Percentiles rank a stretch among this genome's conserved stretches.
Conservation (phyloP, 164 flowering plant species). For the Macadamia integrifolia region DNA sequence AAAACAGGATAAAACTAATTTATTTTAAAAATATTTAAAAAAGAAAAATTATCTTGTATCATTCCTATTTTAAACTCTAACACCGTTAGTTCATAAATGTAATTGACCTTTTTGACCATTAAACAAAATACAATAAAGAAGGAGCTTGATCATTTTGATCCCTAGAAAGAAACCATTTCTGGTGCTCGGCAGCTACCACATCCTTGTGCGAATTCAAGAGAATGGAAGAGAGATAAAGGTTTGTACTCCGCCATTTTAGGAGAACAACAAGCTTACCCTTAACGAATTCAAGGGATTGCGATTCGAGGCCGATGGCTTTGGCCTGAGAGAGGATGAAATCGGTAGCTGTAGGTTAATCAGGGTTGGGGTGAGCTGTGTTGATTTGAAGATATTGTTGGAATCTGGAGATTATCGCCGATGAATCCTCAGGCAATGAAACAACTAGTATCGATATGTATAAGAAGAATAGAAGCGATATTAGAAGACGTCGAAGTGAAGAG, state of each 20-base stretch:
- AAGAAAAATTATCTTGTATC: too few species aligned
- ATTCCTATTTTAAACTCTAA: too few species aligned
- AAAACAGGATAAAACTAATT: too few species aligned
- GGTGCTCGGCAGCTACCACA: constrained; percentile 71
- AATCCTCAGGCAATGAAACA: background rate
- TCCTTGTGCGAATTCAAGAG: constrained; percentile 93
- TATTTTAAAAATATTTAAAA: too few species aligned
- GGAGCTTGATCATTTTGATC: too few species aligned
- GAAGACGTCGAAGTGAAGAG: background rate
- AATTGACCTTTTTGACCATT: too few species aligned
- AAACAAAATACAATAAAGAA: too few species aligned
- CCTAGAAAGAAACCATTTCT: constrained; percentile 53
- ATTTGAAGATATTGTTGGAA: too few species aligned
- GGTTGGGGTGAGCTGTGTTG: too few species aligned
- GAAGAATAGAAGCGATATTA: background rate
- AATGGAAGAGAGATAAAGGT: constrained; percentile 55
- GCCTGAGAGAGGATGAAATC: too few species aligned
- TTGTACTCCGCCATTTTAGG: constrained; percentile 74
- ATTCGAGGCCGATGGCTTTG: constrained; percentile 27
- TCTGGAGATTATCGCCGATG: constrained; percentile 20
- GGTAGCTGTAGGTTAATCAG: too few species aligned
- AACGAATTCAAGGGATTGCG: constrained; percentile 57
- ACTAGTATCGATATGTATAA: background rate
- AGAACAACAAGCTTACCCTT: constrained; percentile 70
- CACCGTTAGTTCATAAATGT: too few species aligned